Percentiles rank a stretch among this genome's conserved stretches.
Conservation (phyloP, 179 eudicot species). For the Patellifolia procumbens region DNA sequence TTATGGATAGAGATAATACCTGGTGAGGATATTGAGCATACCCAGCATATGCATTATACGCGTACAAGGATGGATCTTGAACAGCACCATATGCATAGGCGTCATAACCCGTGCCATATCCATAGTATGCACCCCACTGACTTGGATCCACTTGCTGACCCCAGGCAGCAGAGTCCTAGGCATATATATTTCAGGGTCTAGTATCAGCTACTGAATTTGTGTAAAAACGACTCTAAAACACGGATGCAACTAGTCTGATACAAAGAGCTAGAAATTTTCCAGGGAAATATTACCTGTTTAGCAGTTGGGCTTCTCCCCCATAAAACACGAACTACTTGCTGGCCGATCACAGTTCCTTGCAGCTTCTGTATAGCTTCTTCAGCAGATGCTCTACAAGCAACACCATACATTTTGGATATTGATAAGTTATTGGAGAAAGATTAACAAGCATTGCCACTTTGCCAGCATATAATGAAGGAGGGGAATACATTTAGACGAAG, state of each 20-base stretch:
- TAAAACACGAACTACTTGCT: constrained; percentile 84
- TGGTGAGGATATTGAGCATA: constrained; percentile 89
- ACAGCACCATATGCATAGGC: constrained; percentile 86
- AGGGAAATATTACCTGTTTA: constrained; percentile 60
- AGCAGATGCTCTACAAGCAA: constrained; percentile 66
- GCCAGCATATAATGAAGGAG: background rate
- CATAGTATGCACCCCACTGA: constrained; percentile 89
- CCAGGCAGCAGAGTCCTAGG: constrained; percentile 76
- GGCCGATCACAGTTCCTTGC: constrained; percentile 83
- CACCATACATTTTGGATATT: background rate
- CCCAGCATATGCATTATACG: constrained; percentile 85
- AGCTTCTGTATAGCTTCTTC: constrained; percentile 91
- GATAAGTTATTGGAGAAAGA: background rate
- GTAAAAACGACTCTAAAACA: background rate
- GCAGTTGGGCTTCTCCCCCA: constrained; percentile 88
- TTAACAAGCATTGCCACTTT: constrained; percentile 14
- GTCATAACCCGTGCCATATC: constrained; percentile 95
- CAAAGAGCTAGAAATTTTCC: background rate
- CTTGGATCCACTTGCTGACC: constrained; percentile 84
- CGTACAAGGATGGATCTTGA: constrained; percentile 85
- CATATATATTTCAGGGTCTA: constrained; percentile 14
- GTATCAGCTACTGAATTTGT: constrained; percentile 13
- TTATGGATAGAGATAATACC: constrained; percentile 38
- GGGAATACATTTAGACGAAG: background rate
- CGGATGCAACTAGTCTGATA: background rate